Evolutionary conservation across 257 asterid genomes (phyloP).

Genomic region (Apocynum venetum): DNA sequence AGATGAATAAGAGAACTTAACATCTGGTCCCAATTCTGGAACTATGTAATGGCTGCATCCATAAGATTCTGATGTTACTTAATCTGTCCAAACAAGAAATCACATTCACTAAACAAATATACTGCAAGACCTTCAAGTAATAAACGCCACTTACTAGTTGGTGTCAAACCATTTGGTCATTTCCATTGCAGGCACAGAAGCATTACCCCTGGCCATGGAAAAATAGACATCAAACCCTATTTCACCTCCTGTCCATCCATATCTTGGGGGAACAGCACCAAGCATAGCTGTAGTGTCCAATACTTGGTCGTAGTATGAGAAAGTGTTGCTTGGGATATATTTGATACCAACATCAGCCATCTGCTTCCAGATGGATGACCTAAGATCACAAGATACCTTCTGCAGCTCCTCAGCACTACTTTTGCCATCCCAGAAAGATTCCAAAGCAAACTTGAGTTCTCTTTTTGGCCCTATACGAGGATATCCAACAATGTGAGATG

Average conservation of each 20-base stretch:
- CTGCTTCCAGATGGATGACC: constrained; percentile 72
- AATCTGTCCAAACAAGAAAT: not conserved
- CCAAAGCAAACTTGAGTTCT: constrained; percentile 82
- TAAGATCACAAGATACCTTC: constrained; percentile 54
- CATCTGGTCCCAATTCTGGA: constrained; percentile 91
- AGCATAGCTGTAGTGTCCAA: constrained; percentile 76
- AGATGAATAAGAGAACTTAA: constrained; percentile 75
- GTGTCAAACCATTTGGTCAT: constrained; percentile 99
- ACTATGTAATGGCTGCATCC: constrained; percentile 81
- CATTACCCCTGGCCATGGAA: constrained; percentile 99
- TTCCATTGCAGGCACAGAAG: constrained; percentile 98
- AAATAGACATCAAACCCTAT: constrained; percentile 75
- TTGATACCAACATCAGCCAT: constrained; percentile 77
- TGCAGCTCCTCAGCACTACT: constrained; percentile 61
- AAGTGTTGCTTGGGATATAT: constrained; percentile 80
- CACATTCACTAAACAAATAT: not conserved
- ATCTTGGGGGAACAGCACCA: constrained; percentile 90
- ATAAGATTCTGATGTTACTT: not conserved
- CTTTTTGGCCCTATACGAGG: constrained; percentile 99
- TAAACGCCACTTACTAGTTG: constrained; percentile 71
- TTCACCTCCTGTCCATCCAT: constrained; percentile 68
- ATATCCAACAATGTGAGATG: constrained; percentile 78
- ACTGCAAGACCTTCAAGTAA: not conserved
- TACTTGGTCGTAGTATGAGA: constrained; percentile 77
- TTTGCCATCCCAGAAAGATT: constrained; percentile 82